These are phyloP conservation scores for Leucocoprinus sp. DNA, from an alignment of 768 basidiomycete genomes.

Conservation along the genomic window DNA sequence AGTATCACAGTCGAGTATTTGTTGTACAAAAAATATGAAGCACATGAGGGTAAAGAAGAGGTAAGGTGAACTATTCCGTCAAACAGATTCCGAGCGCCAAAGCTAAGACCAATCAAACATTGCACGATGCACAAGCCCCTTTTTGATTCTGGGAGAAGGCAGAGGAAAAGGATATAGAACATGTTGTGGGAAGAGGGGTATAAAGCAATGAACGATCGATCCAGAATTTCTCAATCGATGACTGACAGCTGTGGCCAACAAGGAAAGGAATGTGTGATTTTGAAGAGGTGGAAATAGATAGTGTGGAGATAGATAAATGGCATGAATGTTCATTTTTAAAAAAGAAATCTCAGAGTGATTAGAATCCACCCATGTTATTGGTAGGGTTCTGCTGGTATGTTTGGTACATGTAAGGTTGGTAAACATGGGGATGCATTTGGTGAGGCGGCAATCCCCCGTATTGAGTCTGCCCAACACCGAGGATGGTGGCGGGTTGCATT, in stretches of 20 bases:
- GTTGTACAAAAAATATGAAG: constrained; percentile 36
- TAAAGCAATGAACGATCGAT: constrained; percentile 12
- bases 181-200: constrained; percentile 12
- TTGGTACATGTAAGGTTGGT: constrained; percentile 80
- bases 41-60: constrained; percentile 17
- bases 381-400: constrained; percentile 59
- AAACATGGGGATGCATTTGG: constrained; percentile 57
- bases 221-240: constrained; percentile 28
- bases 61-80: constrained; percentile 23
- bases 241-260: constrained; percentile 20
- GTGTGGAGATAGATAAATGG: constrained; percentile 19
- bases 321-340: constrained; percentile 35
- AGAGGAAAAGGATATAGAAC: constrained; percentile 17
- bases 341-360: constrained; percentile 23
- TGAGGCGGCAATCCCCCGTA: constrained; percentile 55
- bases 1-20: constrained; percentile 26
- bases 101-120: constrained; percentile 22
- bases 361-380: constrained; percentile 68
- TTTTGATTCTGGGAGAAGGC: constrained; percentile 16
- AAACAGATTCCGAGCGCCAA: constrained; percentile 21
- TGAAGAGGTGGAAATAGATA: constrained; percentile 16
- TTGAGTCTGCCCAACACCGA: constrained; percentile 61
- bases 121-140: constrained; percentile 16
- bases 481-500: constrained; percentile 44
- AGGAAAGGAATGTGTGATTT: constrained; percentile 19